phyloP scores from a whole-genome alignment of 2,329 filamentous ascomycete species.

The Sporothrix schenckii region DNA sequence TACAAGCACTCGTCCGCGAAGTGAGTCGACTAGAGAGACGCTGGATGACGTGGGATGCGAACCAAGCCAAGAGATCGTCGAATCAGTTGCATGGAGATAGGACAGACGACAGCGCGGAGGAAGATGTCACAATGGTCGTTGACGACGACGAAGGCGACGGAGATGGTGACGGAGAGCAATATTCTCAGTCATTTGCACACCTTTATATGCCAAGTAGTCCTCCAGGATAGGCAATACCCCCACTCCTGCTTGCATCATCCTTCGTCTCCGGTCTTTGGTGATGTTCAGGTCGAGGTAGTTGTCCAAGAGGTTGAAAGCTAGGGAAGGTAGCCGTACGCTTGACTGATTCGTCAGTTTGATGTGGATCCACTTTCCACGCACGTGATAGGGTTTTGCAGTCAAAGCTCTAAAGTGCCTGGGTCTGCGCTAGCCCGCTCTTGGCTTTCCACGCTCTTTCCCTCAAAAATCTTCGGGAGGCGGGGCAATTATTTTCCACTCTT shows the following conservation, averaged over 20 bases:
- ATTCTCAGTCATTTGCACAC: background rate
- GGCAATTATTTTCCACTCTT: conserved; percentile 33
- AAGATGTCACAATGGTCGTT: background rate
- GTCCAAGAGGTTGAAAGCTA: background rate
- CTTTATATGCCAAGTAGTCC: conserved; percentile 30
- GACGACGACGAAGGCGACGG: background rate
- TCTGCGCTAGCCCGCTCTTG: conserved; percentile 8
- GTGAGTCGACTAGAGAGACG: conserved; percentile 46
- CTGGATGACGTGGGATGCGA: conserved; percentile 43
- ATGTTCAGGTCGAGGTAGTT: background rate
- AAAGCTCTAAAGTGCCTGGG: background rate
- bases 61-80: background rate
- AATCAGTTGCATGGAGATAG: background rate
- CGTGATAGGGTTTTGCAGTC: conserved; percentile 36
- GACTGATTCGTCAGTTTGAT: background rate
- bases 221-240: conserved; percentile 8
- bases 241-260: background rate
- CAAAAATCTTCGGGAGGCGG: conserved; percentile 13
- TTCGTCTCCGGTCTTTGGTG: background rate
- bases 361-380: background rate
- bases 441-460: background rate
- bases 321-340: background rate
- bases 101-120: conserved; percentile 2
- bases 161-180: background rate
- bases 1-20: conserved; percentile 44